Evolutionary conservation across 192 early-diverging fungal genomes (phyloP).

Genomic region (Backusella morwellensis): DNA sequence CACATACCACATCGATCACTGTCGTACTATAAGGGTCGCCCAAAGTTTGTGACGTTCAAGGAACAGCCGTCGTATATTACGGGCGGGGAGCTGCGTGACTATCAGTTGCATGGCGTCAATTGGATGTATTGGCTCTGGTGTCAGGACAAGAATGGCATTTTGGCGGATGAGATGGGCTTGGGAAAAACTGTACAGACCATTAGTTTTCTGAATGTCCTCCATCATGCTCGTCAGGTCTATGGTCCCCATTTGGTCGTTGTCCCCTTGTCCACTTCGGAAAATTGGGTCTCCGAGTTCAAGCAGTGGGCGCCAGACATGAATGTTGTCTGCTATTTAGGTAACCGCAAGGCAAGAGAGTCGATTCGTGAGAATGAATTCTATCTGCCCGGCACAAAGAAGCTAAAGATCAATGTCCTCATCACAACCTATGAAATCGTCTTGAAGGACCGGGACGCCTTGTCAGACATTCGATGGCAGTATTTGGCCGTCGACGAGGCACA

Average conservation of each 20-base stretch:
- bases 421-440: slow-evolving; percentile 96
- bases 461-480: slow-evolving; percentile 87
- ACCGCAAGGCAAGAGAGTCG: slow-evolving; percentile 72
- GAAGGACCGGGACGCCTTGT: slow-evolving; percentile 82
- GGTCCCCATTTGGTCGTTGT: slow-evolving; percentile 97
- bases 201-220: slow-evolving; percentile 87
- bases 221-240: slow-evolving; percentile 78
- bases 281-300: slow-evolving; percentile 95
- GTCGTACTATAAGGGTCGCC: slow-evolving; percentile 56
- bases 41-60: slow-evolving; percentile 72
- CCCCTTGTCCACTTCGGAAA: slow-evolving; percentile 90
- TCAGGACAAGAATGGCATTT: slow-evolving; percentile 92
- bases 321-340: slow-evolving; percentile 86
- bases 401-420: slow-evolving; percentile 90
- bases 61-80: slow-evolving; percentile 80
- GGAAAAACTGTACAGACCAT: slow-evolving; percentile 99
- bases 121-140: slow-evolving; percentile 98
- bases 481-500: slow-evolving; percentile 98
- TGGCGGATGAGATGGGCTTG: slow-evolving; percentile 95
- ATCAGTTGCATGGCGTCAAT: slow-evolving; percentile 92
- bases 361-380: slow-evolving; percentile 98
- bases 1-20: slow-evolving; percentile 71
- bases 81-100: slow-evolving; percentile 91
- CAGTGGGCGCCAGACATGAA: slow-evolving; percentile 97
- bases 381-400: slow-evolving; percentile 47